A percentile compares a stretch with the other conserved stretches of the same genome.
phyloP scores from a whole-genome alignment of 306 rosid species.

The Rubus parviflorus region DNA sequence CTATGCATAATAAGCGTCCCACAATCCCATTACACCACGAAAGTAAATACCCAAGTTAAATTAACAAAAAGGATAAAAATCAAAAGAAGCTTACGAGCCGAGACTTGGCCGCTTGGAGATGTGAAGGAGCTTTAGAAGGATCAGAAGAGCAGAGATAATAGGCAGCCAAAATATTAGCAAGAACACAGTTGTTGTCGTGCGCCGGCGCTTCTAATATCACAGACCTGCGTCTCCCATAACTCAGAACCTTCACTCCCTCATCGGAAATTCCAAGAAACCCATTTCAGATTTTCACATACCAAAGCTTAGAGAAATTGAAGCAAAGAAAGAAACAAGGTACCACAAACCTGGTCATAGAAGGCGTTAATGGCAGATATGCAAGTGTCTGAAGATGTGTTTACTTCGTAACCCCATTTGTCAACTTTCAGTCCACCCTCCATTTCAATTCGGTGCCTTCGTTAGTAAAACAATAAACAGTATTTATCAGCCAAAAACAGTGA shows the following conservation, averaged over 20 bases:
- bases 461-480: background rate
- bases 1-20: conserved; percentile 29
- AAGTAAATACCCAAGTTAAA: background rate
- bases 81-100: conserved; percentile 47
- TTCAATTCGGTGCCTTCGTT: background rate
- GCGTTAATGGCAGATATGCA: conserved; percentile 76
- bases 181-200: conserved; percentile 66
- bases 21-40: background rate
- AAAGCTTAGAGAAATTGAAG: background rate
- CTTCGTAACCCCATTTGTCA: conserved; percentile 68
- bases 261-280: conserved; percentile 24
- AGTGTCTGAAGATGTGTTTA: conserved; percentile 62
- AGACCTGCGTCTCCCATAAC: conserved; percentile 66
- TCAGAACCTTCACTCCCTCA: conserved; percentile 49
- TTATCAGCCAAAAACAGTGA: background rate
- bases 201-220: conserved; percentile 71
- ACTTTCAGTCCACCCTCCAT: conserved; percentile 54
- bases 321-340: background rate
- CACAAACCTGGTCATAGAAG: conserved; percentile 67
- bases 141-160: conserved; percentile 47
- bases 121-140: conserved; percentile 49
- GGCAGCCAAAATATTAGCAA: conserved; percentile 79
- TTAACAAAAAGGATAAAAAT: background rate
- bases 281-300: conserved; percentile 17
- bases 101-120: conserved; percentile 58